These are phyloP conservation scores for Blastomyces emzantsi DNA, from an alignment of 2,329 filamentous ascomycete species.

Conservation along the genomic window DNA sequence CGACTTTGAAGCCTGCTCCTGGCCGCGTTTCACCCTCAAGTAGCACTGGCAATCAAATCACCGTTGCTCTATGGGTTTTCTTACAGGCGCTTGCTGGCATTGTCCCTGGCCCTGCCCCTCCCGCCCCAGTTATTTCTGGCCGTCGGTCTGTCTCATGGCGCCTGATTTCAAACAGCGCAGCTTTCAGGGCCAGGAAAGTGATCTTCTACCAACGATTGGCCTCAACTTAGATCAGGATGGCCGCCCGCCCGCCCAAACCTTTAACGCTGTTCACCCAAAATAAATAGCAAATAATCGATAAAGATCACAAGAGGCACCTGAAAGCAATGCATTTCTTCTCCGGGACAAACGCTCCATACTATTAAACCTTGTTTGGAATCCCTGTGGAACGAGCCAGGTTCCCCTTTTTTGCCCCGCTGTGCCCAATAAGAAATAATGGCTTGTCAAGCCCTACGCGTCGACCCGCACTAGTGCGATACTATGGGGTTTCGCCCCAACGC, in stretches of 20 bases:
- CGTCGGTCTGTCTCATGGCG: not conserved
- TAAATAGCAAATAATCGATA: not conserved
- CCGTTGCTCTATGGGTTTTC: not conserved
- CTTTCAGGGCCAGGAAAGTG: not conserved
- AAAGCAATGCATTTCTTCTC: not conserved
- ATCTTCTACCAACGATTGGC: not conserved
- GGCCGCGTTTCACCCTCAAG: not conserved
- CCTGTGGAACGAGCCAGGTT: not conserved
- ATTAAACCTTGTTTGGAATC: not conserved
- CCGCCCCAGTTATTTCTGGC: not conserved
- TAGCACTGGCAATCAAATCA: not conserved
- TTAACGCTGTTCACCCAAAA: not conserved
- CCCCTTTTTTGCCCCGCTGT: not conserved
- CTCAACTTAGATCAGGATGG: not conserved
- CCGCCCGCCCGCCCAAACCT: not conserved
- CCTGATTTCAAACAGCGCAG: not conserved
- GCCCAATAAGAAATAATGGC: not conserved
- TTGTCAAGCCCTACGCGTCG: not conserved
- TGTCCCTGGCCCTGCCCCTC: not conserved
- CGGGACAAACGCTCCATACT: not conserved
- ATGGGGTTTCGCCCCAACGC: not conserved
- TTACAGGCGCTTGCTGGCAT: not conserved
- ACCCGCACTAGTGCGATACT: not conserved
- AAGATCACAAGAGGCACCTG: not conserved
- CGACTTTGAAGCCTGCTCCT: not conserved